Evolutionary conservation across 305 asterid genomes (phyloP).

Genomic region (Solanum hybrid): DNA sequence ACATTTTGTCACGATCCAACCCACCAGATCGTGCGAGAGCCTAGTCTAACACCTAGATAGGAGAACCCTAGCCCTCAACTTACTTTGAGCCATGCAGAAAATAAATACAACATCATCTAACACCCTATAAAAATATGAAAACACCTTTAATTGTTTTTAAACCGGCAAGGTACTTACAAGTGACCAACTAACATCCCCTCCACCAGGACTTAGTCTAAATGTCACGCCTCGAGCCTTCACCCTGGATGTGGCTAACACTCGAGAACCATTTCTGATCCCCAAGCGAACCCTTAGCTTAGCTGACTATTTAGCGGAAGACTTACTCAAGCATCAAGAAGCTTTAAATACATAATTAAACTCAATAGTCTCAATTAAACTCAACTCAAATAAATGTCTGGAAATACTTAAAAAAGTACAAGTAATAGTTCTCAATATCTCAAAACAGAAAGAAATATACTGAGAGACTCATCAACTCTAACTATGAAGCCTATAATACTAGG

Average conservation of each 20-base stretch:
- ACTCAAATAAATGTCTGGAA: not conserved
- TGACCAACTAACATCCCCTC: no score
- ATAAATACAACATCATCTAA: not conserved
- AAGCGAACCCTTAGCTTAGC: not conserved
- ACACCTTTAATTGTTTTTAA: no score
- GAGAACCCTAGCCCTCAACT: no score
- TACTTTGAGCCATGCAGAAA: no score
- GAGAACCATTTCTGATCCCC: not conserved
- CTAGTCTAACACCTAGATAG: no score
- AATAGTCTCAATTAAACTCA: not conserved
- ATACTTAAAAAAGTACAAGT: not conserved
- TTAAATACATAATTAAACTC: not conserved
- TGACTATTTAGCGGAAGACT: not conserved
- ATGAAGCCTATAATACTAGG: not conserved
- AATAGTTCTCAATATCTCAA: not conserved
- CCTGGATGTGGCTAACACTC: no score
- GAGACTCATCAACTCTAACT: not conserved
- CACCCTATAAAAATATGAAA: not conserved
- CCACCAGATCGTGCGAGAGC: no score
- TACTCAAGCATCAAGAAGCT: not conserved
- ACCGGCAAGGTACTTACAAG: no score
- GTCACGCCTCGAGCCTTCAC: no score
- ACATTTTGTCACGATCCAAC: no score
- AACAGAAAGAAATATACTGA: not conserved
- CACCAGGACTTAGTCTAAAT: no score